Base-by-base conservation (phyloP, 306 rosid species). In the Mimosa pudica region DNA sequence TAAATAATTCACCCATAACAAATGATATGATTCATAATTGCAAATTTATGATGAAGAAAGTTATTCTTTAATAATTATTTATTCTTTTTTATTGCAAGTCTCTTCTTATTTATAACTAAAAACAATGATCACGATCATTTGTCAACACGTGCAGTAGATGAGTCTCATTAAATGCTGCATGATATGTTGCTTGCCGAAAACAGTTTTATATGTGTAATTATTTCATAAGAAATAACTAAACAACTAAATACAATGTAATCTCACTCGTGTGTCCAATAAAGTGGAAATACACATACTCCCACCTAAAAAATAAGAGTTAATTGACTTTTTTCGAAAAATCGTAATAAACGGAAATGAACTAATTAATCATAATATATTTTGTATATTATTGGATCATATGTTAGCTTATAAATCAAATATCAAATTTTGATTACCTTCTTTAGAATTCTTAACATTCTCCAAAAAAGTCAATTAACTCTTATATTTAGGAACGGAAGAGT, bases 81-180 rank as follows among this genome's bases (percentile, higher is more conserved):
- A 24, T 38, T 38, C 30, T 24, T 24, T 24, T 24, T 24, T 24
- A 24, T 24, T 2, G 71, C 17, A 32, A 30, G 3, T 7, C 71
- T 7, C 48, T 66, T 66, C 71, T 41, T 41, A 17, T 41, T 38
- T 18, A 44, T 68, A 44, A 42, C 17, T 68, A 42, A 20, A 68
- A 68, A n/a, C 6, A 44, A 44, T 42, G 73, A 14, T 10, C 30
- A 44, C 38, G 30, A 41, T 66, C 20, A 17, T 66, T 38, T 46
- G 60, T 47, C 20, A 33, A 71, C 63, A 49, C 14, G 33, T 51
- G 76, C 76, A 51, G 46, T 6, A 49, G 63, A 16, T n/a, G 30
- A 71, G 75, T 49, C 76, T 48, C 13, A 32, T 33, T 71, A 14
- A 71, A 71, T 32, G 61, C 57, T 30, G 11, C 35, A 48, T 14